phyloP scores from a whole-genome alignment of 345 rosid species.

The Gynandropsis gynandra region DNA sequence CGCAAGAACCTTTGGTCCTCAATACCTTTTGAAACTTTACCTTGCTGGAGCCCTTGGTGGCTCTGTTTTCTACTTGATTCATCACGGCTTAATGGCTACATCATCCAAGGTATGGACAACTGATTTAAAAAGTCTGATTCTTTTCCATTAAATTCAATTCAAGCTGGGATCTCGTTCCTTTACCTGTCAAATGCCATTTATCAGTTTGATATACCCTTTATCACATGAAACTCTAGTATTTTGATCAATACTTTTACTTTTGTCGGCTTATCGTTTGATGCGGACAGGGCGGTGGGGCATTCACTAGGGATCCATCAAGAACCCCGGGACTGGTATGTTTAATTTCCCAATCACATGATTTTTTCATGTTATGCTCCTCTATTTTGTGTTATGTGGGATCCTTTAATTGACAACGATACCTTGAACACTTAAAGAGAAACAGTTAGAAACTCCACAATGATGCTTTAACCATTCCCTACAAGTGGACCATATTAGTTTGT shows the following conservation, averaged over 20 bases:
- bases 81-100: slow-evolving; percentile 46
- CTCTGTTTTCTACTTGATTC: slow-evolving; percentile 61
- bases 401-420: no score
- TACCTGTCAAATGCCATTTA: no score
- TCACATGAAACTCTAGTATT: no score
- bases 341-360: background rate
- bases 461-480: no score
- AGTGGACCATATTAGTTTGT: no score
- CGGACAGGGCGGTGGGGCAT: slow-evolving; percentile 43
- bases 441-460: no score
- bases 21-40: slow-evolving; percentile 62
- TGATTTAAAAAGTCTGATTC: background rate
- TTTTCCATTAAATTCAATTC: background rate
- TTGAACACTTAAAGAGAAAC: no score
- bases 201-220: no score
- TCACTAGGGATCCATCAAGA: slow-evolving; percentile 52
- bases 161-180: no score
- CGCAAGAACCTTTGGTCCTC: slow-evolving; percentile 58
- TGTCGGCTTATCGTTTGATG: slow-evolving; percentile 2
- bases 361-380: slow-evolving; percentile 1
- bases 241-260: background rate
- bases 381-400: no score
- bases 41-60: slow-evolving; percentile 80
- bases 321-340: slow-evolving; percentile 62
- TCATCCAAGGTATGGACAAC: slow-evolving; percentile 47